Percentiles rank a stretch among this genome's conserved stretches.
These are phyloP conservation scores for Pythium insidiosum DNA, from an alignment of 352 stramenopile genomes.

Conservation along the genomic window DNA sequence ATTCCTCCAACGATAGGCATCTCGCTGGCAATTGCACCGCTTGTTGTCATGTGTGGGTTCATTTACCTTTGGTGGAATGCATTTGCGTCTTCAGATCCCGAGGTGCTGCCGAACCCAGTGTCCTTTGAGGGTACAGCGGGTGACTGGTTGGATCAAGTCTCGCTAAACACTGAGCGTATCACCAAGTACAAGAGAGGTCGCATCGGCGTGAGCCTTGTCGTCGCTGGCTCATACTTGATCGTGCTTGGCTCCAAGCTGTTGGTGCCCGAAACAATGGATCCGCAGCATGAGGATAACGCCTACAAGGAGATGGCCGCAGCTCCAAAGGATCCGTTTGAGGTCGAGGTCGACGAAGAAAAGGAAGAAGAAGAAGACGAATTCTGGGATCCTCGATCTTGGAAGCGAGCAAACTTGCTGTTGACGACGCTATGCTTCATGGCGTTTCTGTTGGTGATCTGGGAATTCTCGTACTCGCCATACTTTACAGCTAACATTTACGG, in stretches of 20 bases:
- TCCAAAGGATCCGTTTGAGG: constrained; percentile 41
- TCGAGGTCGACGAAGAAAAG: constrained; percentile 42
- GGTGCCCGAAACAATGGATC: constrained; percentile 79
- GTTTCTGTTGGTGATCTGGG: constrained; percentile 90
- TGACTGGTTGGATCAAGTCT: constrained; percentile 86
- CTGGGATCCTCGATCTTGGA: constrained; percentile 84
- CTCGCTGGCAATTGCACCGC: constrained; percentile 49
- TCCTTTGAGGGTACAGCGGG: constrained; percentile 84
- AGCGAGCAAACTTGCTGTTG: constrained; percentile 88
- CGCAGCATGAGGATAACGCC: constrained; percentile 68
- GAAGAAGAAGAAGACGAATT: constrained; percentile 64
- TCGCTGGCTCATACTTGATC: constrained; percentile 79
- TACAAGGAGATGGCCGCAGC: constrained; percentile 53
- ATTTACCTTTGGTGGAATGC: constrained; percentile 83
- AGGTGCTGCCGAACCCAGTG: constrained; percentile 35
- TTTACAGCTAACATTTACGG: constrained; percentile 91
- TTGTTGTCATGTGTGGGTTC: constrained; percentile 39
- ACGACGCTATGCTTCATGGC: constrained; percentile 77
- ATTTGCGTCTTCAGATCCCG: constrained; percentile 34
- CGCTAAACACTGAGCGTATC: constrained; percentile 67
- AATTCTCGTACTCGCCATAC: constrained; percentile 93
- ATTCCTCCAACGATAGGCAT: constrained; percentile 80
- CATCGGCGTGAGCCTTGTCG: constrained; percentile 76
- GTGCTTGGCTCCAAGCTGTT: constrained; percentile 56
- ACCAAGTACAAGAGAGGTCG: constrained; percentile 81